phyloP scores from a whole-genome alignment of 2,329 filamentous ascomycete species.

The Aspergillus thermomutatus region DNA sequence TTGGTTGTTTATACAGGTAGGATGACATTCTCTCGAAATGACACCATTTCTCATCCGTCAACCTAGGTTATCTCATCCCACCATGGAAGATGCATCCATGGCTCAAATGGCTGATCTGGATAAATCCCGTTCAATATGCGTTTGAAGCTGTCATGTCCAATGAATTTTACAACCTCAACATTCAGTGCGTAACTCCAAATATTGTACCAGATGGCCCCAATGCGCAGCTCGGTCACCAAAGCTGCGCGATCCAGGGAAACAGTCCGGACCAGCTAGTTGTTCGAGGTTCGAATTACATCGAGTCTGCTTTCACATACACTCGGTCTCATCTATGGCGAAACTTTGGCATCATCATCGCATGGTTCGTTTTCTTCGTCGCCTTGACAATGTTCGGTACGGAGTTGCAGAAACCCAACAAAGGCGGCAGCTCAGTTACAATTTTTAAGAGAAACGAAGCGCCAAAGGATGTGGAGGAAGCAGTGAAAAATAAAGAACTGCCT shows the following conservation, averaged over 20 bases:
- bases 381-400: slow-evolving; percentile 78
- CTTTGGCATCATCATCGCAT: slow-evolving; percentile 72
- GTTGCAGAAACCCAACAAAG: slow-evolving; percentile 71
- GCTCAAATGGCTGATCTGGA: slow-evolving; percentile 63
- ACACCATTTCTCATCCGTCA: background rate
- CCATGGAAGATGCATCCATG: slow-evolving; percentile 61
- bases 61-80: slow-evolving; percentile 58
- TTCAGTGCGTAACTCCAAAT: slow-evolving; percentile 54
- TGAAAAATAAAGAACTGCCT: slow-evolving; percentile 46
- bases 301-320: slow-evolving; percentile 53
- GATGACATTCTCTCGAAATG: background rate
- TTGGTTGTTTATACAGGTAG: slow-evolving; percentile 56
- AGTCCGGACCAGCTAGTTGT: slow-evolving; percentile 52
- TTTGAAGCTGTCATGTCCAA: slow-evolving; percentile 69
- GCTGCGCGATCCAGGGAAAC: slow-evolving; percentile 58
- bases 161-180: slow-evolving; percentile 60
- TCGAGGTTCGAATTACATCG: slow-evolving; percentile 55
- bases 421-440: slow-evolving; percentile 75
- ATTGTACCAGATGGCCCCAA: slow-evolving; percentile 54
- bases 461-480: slow-evolving; percentile 54
- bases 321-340: slow-evolving; percentile 65
- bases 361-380: slow-evolving; percentile 72
- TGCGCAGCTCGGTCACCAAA: slow-evolving; percentile 51
- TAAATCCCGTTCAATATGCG: slow-evolving; percentile 65
- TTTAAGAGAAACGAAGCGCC: slow-evolving; percentile 68